Evolutionary conservation across 2,329 filamentous ascomycete genomes (phyloP).

Genomic region (Zymoseptoria brevis): DNA sequence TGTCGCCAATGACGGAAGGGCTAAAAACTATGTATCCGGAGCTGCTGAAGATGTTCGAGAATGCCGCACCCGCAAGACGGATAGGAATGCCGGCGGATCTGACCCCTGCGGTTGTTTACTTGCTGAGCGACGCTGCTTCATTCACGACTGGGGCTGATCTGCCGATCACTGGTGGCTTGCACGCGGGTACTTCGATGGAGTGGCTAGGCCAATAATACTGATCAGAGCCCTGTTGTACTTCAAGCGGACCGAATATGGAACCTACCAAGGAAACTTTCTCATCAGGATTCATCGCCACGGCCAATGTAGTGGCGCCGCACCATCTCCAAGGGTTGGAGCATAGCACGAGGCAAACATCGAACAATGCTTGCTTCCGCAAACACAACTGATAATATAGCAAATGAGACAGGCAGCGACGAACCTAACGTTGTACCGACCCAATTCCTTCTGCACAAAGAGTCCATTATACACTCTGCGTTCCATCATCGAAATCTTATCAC

Average conservation of each 20-base stretch:
- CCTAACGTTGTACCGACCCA: too few relatives aligned
- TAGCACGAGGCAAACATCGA: too few relatives aligned
- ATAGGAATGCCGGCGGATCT: conserved; percentile 5
- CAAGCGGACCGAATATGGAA: background rate
- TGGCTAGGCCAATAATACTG: conserved; percentile 1
- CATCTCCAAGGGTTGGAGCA: too few relatives aligned
- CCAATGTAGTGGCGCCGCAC: too few relatives aligned
- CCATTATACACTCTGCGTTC: too few relatives aligned
- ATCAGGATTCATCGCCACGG: background rate
- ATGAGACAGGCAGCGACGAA: too few relatives aligned
- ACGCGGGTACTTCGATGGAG: conserved; percentile 7
- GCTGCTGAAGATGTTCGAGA: conserved; percentile 9
- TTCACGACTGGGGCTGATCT: conserved; percentile 13
- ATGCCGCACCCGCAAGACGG: conserved; percentile 3
- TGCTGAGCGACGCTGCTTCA: conserved; percentile 9
- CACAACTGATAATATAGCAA: too few relatives aligned
- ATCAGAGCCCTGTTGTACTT: background rate
- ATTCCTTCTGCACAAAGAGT: too few relatives aligned
- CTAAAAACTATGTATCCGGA: conserved; percentile 6
- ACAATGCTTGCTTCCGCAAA: too few relatives aligned
- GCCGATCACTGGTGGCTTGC: conserved; percentile 9
- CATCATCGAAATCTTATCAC: too few relatives aligned
- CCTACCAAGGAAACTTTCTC: background rate
- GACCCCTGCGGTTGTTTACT: conserved; percentile 8
- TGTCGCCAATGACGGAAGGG: conserved; percentile 20